Evolutionary conservation across 108 stramenopile species (phyloP).

Genomic region (Skeletonema marinoi): DNA sequence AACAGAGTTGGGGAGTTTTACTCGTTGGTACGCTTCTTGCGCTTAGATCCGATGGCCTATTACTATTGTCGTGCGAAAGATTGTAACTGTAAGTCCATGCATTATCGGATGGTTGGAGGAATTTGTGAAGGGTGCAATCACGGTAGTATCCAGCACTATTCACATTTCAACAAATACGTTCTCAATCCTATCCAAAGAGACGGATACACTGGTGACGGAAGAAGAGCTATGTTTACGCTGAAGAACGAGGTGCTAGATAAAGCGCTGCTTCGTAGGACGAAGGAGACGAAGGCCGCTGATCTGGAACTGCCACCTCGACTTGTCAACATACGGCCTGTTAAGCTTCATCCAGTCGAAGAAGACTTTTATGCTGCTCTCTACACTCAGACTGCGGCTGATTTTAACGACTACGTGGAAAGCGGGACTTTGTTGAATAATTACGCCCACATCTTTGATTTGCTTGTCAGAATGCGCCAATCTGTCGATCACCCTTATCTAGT

Average conservation of each 20-base stretch:
- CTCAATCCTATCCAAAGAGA: conserved; percentile 94
- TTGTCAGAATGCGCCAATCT: conserved; percentile 96
- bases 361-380: conserved; percentile 97
- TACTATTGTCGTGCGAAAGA: conserved; percentile 92
- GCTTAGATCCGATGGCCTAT: conserved; percentile 96
- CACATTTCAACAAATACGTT: conserved; percentile 93
- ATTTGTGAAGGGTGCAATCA: conserved; percentile 92
- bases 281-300: conserved; percentile 92
- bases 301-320: conserved; percentile 93
- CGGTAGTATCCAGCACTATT: conserved; percentile 90
- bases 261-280: conserved; percentile 95
- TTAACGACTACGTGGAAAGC: conserved; percentile 91
- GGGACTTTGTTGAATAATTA: conserved; percentile 99
- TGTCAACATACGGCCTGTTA: conserved; percentile 81
- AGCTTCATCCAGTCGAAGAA: conserved; percentile 90
- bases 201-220: conserved; percentile 84
- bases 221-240: conserved; percentile 91
- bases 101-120: conserved; percentile 90
- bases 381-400: conserved; percentile 93
- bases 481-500: conserved; percentile 98
- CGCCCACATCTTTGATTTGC: conserved; percentile 96
- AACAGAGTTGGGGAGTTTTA: conserved; percentile 99
- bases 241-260: conserved; percentile 77
- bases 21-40: conserved; percentile 92
- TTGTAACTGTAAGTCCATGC: conserved; percentile 92